These are phyloP conservation scores for Filosporella fistucella DNA, from an alignment of 495 filamentous ascomycete genomes.

Conservation along the genomic window DNA sequence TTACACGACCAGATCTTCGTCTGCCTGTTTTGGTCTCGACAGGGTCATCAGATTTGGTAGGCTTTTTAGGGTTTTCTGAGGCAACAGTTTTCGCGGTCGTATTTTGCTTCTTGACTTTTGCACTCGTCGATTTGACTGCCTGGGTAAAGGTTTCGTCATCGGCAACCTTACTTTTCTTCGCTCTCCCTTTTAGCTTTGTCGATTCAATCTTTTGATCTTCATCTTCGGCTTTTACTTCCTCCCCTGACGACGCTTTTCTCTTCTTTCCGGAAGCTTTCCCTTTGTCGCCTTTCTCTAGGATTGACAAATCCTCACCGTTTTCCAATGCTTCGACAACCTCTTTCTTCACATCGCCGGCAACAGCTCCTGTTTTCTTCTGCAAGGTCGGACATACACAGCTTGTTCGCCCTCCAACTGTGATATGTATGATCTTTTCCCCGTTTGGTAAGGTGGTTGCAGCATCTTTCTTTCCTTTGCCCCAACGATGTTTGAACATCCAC, in stretches of 20 bases:
- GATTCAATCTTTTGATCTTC: constrained; percentile 1
- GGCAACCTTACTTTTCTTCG: constrained; percentile 4
- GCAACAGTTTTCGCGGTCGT: constrained; percentile 15
- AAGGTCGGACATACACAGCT: constrained; percentile 79
- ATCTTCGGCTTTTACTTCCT: constrained; percentile 3
- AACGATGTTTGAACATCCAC: constrained; percentile 90
- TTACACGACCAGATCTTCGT: no score
- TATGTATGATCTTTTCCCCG: constrained; percentile 74
- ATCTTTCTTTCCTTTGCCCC: constrained; percentile 85
- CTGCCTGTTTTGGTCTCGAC: no score
- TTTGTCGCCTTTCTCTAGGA: not conserved
- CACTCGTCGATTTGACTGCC: not conserved
- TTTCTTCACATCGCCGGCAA: constrained; percentile 20
- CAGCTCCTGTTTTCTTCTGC: constrained; percentile 65
- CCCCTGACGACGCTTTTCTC: not conserved
- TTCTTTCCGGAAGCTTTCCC: constrained; percentile 4
- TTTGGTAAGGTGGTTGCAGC: constrained; percentile 62
- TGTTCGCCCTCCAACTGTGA: constrained; percentile 86
- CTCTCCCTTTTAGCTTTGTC: constrained; percentile 3
- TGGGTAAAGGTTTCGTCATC: not conserved
- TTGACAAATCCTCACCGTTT: not conserved
- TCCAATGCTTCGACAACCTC: not conserved
- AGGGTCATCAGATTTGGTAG: no score
- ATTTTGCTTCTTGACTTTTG: not conserved
- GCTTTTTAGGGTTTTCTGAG: no score